A percentile compares a stretch with the other conserved stretches of the same genome.
phyloP scores from a whole-genome alignment of 108 stramenopile species.

The Epithemia pelagica region DNA sequence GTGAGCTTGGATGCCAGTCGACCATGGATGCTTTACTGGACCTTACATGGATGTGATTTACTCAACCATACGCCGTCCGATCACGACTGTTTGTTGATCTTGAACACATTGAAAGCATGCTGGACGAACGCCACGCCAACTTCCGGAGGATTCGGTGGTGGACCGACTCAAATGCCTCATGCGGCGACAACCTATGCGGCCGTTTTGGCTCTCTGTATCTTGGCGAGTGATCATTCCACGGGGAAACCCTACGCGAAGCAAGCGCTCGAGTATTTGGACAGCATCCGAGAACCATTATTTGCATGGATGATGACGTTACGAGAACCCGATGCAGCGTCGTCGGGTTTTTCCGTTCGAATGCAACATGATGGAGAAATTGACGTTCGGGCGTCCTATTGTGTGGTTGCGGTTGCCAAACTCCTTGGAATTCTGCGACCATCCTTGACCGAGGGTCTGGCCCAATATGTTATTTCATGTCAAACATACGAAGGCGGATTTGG shows the following conservation, averaged over 20 bases:
- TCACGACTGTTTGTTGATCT: conserved; percentile 31
- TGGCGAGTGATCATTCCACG: conserved; percentile 26
- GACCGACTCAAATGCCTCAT: conserved; percentile 88
- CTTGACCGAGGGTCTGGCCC: conserved; percentile 32
- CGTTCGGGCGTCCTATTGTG: conserved; percentile 90
- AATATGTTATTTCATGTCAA: conserved; percentile 75
- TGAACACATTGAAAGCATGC: conserved; percentile 43
- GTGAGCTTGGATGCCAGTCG: conserved; percentile 89
- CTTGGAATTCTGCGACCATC: conserved; percentile 36
- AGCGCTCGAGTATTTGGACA: background rate
- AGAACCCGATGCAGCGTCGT: conserved; percentile 13
- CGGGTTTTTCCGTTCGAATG: conserved; percentile 81
- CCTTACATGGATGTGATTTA: conserved; percentile 87
- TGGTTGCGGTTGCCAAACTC: conserved; percentile 67
- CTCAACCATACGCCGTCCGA: conserved; percentile 20
- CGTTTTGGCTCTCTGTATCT: conserved; percentile 59
- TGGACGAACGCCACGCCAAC: background rate
- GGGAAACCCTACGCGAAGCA: background rate
- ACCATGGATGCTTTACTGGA: conserved; percentile 97
- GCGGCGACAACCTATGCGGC: conserved; percentile 95
- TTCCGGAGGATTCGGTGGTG: conserved; percentile 78
- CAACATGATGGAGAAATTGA: conserved; percentile 97
- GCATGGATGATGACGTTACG: conserved; percentile 59
- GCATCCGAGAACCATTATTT: conserved; percentile 46
- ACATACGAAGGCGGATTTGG: conserved; percentile 97